Evolutionary conservation across 2,329 filamentous ascomycete species (phyloP), one percentile per base, ranked within the genome.

Genomic region (Conoideocrella luteorostrata): DNA sequence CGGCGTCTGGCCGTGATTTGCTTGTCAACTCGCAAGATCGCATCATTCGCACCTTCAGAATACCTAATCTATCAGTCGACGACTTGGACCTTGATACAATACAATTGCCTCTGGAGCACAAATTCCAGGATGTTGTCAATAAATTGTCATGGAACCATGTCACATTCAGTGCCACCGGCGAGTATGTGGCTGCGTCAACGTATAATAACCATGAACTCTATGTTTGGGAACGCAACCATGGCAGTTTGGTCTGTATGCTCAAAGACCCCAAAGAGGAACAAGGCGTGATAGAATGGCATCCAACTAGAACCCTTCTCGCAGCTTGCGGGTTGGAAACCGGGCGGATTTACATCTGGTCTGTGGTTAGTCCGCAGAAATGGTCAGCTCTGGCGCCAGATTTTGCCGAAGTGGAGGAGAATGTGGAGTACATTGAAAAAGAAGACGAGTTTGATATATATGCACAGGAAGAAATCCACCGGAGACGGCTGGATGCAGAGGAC

Each of bases 161-260:
- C 46, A 89, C 90, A 0, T 97, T 98, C 62, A 95, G 88, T 57
- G 85, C 88, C 1, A 93, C 87, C 0, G 90, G 89, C 41, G 93
- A 98, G 65, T 97, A 97, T 60, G 89, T 98, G 32, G 89, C 89
- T 20, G 93, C 94, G 1, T 95, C 89, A 21, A 97, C 93, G 2
- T 95, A 89, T 64, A 97, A 97, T 74, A 98, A 98, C 58, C 90
- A 96, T 56, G 91, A 98, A 65, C 86, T 98, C 50, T 97, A 97
- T 65, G 90, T 97, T 22, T 97, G 91, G 93, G 93, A 98, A 67
- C 82, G 93, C 43, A 86, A 84, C 44, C 88, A 94, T 57, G 93
- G 93, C 40, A 95, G 88, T 64, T 70, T 98, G 45, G 90, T 96
- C 42, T 94, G 95, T 64, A 98, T 98, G 70, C 75, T 98, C 30